Conservation (phyloP, 225 moss, liverwort and hornwort species). For the Takakia lepidozioides region DNA sequence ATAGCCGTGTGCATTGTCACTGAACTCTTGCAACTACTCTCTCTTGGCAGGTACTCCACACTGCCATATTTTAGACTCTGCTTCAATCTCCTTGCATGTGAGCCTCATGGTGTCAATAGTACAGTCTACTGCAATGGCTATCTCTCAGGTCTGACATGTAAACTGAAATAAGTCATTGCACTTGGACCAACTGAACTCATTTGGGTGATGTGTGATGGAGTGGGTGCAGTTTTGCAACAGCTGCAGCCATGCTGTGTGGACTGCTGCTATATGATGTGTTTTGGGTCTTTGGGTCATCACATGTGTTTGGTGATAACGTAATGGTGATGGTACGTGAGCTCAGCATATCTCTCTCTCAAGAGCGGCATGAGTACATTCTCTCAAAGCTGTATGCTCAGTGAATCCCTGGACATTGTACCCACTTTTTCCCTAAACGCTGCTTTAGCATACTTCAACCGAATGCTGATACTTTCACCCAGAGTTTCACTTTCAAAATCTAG, state of each 20-base stretch:
- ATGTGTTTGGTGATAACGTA: slow-evolving; percentile 95
- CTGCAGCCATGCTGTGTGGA: slow-evolving; percentile 89
- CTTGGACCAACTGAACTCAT: not conserved
- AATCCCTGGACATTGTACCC: no score
- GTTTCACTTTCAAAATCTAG: no score
- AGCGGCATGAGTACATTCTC: no score
- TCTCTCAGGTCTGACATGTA: not conserved
- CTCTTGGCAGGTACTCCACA: slow-evolving; percentile 69
- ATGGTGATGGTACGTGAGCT: slow-evolving; percentile 75
- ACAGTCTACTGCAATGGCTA: not conserved
- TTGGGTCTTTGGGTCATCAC: slow-evolving; percentile 99
- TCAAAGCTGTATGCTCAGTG: no score
- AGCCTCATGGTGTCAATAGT: not conserved
- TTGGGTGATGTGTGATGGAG: not conserved
- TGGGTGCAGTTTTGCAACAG: slow-evolving; percentile 70
- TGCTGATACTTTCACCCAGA: no score
- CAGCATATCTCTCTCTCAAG: not conserved
- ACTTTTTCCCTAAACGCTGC: no score
- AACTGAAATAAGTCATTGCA: no score
- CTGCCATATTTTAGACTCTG: not conserved
- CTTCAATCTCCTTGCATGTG: no score
- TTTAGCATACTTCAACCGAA: no score
- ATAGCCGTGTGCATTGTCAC: slow-evolving; percentile 98
- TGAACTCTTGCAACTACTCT: slow-evolving; percentile 85
- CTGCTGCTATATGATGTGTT: slow-evolving; percentile 94